Evolutionary conservation across 768 basidiomycete genomes (phyloP), one percentile per base, ranked within the genome.

Genomic region (Mycena galopus): DNA sequence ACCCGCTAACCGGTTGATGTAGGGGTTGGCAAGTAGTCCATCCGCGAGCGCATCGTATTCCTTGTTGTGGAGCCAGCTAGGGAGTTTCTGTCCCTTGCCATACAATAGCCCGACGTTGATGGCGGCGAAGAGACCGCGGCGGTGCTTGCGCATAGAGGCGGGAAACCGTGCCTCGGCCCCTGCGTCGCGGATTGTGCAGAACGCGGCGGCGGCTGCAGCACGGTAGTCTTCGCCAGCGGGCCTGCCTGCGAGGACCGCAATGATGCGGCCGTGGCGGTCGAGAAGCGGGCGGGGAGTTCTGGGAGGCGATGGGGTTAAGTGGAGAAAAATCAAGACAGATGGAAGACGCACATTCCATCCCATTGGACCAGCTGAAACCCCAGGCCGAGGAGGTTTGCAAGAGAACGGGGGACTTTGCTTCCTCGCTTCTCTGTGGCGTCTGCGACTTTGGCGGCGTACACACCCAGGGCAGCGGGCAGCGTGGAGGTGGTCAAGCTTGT

Each of bases 101-200:
- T 77, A 75, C 0, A 73, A 78, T 0, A 78, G 58, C 2, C 79
- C 75, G 27, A 59, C 59, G 16, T 72, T 62, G 10, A 78, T 21
- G 10, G 72, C 65, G 6, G 68, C 30, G 29, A 76, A 80, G 3
- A 37, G 16, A 2, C 79, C 79, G 19, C 73, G 69, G 17, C 73
- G 58, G 33, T 73, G 71, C 33, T 21, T 16, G 0, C 30, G 32
- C 35, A 67, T 63, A 2, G 47, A 12, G 2, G 57, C 33, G 4
- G 67, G 67, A 19, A 68, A 64, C 25, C 10, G 23, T 0, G 42
- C 65, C 14, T 17, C 58, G 1, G 14, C 33, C 6, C 58, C 58
- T 2, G 57, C 44, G 1, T 35, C 5, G 14, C 35, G 44, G 25
- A 68, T 68, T 8, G 32, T 23, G 2, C 19, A 7, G 32, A 53